These are phyloP conservation scores for Aegilops longissima DNA, from an alignment of 176 grass and related monocot genomes.

Conservation along the genomic window DNA sequence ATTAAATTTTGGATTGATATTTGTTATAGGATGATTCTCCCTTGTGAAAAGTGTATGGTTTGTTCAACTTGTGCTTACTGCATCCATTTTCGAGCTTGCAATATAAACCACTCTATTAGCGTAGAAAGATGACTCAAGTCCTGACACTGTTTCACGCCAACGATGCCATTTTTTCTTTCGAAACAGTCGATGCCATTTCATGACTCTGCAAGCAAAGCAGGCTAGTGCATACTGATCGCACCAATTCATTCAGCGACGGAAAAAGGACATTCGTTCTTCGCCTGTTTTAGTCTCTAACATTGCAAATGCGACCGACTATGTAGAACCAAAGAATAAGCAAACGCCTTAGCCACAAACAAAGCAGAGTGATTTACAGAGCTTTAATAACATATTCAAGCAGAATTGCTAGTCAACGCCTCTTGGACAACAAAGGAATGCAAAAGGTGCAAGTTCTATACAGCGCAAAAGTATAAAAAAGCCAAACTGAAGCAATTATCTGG, in stretches of 20 bases:
- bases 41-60: not conserved
- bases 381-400: not conserved
- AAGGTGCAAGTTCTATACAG: constrained; percentile 19
- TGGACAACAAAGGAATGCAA: not conserved
- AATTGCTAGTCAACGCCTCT: not conserved
- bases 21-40: not conserved
- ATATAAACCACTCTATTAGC: not conserved
- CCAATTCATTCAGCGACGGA: not conserved
- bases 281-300: not conserved
- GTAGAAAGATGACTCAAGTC: not conserved
- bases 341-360: not conserved
- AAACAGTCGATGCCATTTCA: not conserved
- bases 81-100: not conserved
- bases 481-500: constrained; percentile 1
- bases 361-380: not conserved
- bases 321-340: constrained; percentile 22
- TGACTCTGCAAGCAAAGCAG: not conserved
- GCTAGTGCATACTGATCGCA: not conserved
- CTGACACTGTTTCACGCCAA: not conserved
- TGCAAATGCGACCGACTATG: not conserved
- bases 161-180: not conserved
- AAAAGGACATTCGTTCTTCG: not conserved
- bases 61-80: not conserved
- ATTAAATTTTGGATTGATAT: not conserved
- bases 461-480: not conserved